Evolutionary conservation across 108 stramenopile genomes (phyloP).

Genomic region (Cyclotella cryptica): DNA sequence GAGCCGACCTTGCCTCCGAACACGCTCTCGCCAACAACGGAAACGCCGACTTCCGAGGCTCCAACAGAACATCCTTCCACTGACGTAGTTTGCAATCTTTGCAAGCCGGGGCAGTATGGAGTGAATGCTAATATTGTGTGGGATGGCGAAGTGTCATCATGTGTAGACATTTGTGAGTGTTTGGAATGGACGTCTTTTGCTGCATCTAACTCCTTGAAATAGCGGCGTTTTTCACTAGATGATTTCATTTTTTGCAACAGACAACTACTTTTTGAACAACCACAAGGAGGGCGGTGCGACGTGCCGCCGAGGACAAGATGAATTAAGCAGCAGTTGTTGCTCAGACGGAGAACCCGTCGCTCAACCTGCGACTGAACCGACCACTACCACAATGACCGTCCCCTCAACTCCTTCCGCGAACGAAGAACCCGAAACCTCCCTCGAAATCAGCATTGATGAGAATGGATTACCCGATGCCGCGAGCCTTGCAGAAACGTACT

Average conservation of each 20-base stretch:
- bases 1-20: constrained; percentile 41
- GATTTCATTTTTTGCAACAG: neutral
- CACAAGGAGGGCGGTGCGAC: constrained; percentile 28
- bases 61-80: constrained; percentile 30
- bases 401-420: neutral
- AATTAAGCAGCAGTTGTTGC: constrained; percentile 42
- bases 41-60: neutral
- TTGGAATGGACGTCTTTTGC: neutral
- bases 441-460: constrained; percentile 27
- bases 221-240: too few relatives aligned
- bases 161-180: constrained; percentile 38
- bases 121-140: constrained; percentile 45
- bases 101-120: constrained; percentile 43
- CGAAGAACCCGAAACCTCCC: neutral
- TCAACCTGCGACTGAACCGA: neutral
- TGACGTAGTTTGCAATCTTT: constrained; percentile 38
- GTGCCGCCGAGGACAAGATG: constrained; percentile 36
- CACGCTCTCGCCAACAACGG: constrained; percentile 13
- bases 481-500: constrained; percentile 42
- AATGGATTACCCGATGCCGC: constrained; percentile 44
- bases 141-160: constrained; percentile 33
- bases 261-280: constrained; percentile 38
- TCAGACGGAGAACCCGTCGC: constrained; percentile 12
- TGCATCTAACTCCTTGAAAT: neutral
- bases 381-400: neutral